Evolutionary conservation across 2,329 filamentous ascomycete genomes (phyloP).

Genomic region (Colletotrichum musae): DNA sequence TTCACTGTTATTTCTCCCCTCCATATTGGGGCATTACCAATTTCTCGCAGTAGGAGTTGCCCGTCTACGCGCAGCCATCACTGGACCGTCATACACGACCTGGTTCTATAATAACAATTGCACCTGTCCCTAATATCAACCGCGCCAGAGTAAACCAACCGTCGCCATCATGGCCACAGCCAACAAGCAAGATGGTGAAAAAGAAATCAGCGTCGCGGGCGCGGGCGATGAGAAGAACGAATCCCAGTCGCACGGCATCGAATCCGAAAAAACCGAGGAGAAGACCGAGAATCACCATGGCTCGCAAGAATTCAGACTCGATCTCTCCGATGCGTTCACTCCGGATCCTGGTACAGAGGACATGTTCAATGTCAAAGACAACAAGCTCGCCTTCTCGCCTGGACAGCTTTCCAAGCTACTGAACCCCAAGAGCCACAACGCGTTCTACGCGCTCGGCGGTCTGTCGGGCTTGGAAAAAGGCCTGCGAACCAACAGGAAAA

Average conservation of each 20-base stretch:
- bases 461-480: conserved; percentile 81
- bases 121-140: background rate
- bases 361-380: conserved; percentile 77
- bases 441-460: conserved; percentile 83
- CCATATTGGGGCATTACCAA: background rate
- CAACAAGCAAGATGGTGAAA: conserved; percentile 28
- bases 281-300: conserved; percentile 7
- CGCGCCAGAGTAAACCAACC: background rate
- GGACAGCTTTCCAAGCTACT: conserved; percentile 83
- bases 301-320: conserved; percentile 41
- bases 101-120: background rate
- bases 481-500: conserved; percentile 73
- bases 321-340: conserved; percentile 51
- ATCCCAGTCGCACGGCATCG: conserved; percentile 18
- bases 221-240: conserved; percentile 11
- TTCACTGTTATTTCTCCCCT: background rate
- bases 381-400: conserved; percentile 80
- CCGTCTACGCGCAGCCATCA: background rate
- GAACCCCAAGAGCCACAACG: conserved; percentile 83
- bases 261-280: conserved; percentile 12
- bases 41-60: no score
- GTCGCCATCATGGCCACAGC: conserved; percentile 20
- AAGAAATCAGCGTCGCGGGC: conserved; percentile 17
- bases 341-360: conserved; percentile 78
- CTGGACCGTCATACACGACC: background rate